Conservation (phyloP, 768 basidiomycete genomes). For the Auricularia heimuer region DNA sequence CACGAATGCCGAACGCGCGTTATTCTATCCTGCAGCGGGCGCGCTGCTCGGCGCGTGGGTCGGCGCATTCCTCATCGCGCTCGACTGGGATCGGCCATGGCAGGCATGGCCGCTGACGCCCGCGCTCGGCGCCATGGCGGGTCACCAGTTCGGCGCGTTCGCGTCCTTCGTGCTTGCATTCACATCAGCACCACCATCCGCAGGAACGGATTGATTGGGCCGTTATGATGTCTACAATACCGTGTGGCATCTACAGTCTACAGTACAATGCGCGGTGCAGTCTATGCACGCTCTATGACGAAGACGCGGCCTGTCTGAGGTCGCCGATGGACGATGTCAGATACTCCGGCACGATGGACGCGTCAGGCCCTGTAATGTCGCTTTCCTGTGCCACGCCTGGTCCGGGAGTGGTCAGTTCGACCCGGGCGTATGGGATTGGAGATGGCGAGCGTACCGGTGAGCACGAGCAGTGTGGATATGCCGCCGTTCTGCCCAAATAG, state of each 20-base stretch:
- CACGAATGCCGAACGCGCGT: slow-evolving; percentile 62
- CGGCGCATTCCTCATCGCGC: slow-evolving; percentile 73
- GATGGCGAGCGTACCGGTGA: slow-evolving; percentile 57
- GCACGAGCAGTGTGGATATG: slow-evolving; percentile 76
- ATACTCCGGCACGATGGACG: slow-evolving; percentile 73
- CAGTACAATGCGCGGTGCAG: background rate
- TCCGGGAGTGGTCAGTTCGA: background rate
- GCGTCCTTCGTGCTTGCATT: slow-evolving; percentile 26
- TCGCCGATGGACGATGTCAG: slow-evolving; percentile 77
- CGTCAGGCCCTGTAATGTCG: slow-evolving; percentile 61
- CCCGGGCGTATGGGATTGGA: background rate
- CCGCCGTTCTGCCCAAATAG: slow-evolving; percentile 84
- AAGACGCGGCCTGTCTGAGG: slow-evolving; percentile 32
- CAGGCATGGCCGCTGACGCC: slow-evolving; percentile 87
- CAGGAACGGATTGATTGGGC: background rate
- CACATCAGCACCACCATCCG: too few relatives aligned
- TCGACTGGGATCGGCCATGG: slow-evolving; percentile 98
- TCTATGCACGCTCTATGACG: slow-evolving; percentile 1
- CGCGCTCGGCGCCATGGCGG: slow-evolving; percentile 58
- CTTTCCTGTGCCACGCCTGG: slow-evolving; percentile 68
- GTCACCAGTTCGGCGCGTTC: slow-evolving; percentile 54
- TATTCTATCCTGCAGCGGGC: slow-evolving; percentile 73
- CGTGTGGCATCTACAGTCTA: background rate
- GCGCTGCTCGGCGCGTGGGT: slow-evolving; percentile 68
- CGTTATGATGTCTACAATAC: too few relatives aligned